Evolutionary conservation across 2,329 filamentous ascomycete genomes (phyloP).

Genomic region (Dactylellina sp.): DNA sequence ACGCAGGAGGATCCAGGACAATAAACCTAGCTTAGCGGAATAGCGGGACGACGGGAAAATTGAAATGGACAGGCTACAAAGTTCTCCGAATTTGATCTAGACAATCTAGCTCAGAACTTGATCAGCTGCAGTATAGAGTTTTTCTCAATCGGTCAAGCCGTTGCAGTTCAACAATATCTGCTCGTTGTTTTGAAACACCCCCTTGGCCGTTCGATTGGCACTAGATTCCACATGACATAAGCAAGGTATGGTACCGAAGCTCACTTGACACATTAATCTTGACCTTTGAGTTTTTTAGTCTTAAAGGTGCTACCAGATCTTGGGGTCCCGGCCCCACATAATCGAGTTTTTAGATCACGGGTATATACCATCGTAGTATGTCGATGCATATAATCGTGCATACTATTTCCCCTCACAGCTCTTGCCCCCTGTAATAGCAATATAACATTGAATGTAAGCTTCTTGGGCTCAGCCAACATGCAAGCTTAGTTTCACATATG

Average conservation of each 20-base stretch:
- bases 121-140: constrained; percentile 1
- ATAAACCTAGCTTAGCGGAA: constrained; percentile 9
- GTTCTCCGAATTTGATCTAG: background rate
- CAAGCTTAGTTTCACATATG: background rate
- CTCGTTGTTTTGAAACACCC: background rate
- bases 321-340: too few relatives aligned
- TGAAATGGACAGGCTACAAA: background rate
- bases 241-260: background rate
- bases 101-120: background rate
- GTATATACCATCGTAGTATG: too few relatives aligned
- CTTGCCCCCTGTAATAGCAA: too few relatives aligned
- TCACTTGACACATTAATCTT: too few relatives aligned
- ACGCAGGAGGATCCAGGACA: too few relatives aligned
- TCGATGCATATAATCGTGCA: too few relatives aligned
- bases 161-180: background rate
- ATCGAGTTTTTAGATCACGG: too few relatives aligned
- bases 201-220: background rate
- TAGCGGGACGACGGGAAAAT: constrained; percentile 14
- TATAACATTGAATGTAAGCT: background rate
- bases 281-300: too few relatives aligned
- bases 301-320: too few relatives aligned
- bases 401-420: too few relatives aligned
- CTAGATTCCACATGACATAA: background rate
- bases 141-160: background rate
- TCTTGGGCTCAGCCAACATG: background rate